Base-by-base conservation (phyloP, 805 yeast genomes). In the Wilhelminamyces savonicus region DNA sequence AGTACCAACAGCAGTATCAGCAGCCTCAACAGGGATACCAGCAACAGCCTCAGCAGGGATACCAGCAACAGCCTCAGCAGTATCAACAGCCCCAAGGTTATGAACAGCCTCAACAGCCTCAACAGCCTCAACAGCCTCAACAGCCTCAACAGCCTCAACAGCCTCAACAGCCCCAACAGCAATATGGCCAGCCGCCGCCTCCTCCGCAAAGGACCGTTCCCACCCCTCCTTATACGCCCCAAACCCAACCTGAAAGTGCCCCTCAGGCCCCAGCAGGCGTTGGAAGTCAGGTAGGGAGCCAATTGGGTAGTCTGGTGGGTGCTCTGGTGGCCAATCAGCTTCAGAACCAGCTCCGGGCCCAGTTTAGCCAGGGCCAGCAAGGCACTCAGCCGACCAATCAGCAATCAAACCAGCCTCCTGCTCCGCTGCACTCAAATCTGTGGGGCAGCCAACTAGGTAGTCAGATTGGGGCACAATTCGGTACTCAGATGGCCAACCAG, bases 1-100 rank as follows among this genome's bases (percentile, higher is more conserved):
- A 17, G 19, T 8, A 17, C 16, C 13, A 21, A 14, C 24, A 16
- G 17, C 24, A 6, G 23, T 21, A 3, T 15, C 17, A 18, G 13
- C 19, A 17, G 19, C 8, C 12, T 12, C 34, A 26, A 7, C 26
- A 17, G n/a, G 37, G 33, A 17, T 23, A 27, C 20, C 36, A 22
- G 21, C 37, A 26, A 13, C 36, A 32, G 28, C 27, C 39, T 3
- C 32, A 18, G 16, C 34, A 20, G 31, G 30, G 7, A 8, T 17
- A 17, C 8, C 19, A 17, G 8, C 8, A 17, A 7, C 19, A 17
- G 19, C 19, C 13, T n/a, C 31, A 34, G 21, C 36, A 35, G 31
- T 28, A 31, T 16, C 36, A 34, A 29, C 37, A 35, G 20, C 40
- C 30, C 24, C 36, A 18, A 21, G 27, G 28, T n/a, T 38, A 28